Evolutionary conservation across 2,329 filamentous ascomycete genomes (phyloP).

Genomic region (Hymenoscyphus repandus): DNA sequence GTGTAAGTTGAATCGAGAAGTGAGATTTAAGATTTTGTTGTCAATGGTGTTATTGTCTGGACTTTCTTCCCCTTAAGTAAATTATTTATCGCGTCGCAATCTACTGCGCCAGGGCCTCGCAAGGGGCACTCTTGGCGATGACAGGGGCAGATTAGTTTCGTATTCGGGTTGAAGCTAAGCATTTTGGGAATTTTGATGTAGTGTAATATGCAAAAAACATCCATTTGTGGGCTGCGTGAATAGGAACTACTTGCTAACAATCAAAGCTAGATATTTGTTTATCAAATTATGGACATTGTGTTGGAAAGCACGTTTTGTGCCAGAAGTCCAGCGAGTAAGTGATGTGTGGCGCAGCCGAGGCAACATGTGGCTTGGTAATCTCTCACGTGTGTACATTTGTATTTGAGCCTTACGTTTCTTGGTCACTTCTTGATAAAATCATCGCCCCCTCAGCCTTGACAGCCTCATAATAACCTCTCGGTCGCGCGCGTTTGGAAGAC

Average conservation of each 20-base stretch:
- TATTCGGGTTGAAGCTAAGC: background rate
- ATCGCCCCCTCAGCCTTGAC: background rate
- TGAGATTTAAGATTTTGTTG: background rate
- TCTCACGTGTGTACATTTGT: too few species aligned
- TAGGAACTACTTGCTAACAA: too few species aligned
- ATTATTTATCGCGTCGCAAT: background rate
- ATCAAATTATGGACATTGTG: too few species aligned
- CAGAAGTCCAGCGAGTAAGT: too few species aligned
- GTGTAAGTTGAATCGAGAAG: constrained; percentile 3
- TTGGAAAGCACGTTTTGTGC: too few species aligned
- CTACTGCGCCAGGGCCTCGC: background rate
- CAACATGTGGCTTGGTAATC: too few species aligned
- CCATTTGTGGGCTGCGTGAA: too few species aligned
- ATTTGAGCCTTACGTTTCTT: too few species aligned
- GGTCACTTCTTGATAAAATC: background rate
- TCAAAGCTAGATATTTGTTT: too few species aligned
- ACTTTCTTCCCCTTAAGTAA: background rate
- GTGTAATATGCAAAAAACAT: too few species aligned
- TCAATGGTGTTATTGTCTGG: background rate
- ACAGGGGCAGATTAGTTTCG: background rate
- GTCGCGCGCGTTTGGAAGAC: background rate
- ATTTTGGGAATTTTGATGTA: too few species aligned
- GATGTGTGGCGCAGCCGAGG: too few species aligned
- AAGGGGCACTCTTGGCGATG: background rate
- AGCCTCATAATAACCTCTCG: background rate